A percentile compares a stretch with the other conserved stretches of the same genome.
Evolutionary conservation across 208 protist genomes (phyloP).

Genomic region (Naegleria lovaniensis): DNA sequence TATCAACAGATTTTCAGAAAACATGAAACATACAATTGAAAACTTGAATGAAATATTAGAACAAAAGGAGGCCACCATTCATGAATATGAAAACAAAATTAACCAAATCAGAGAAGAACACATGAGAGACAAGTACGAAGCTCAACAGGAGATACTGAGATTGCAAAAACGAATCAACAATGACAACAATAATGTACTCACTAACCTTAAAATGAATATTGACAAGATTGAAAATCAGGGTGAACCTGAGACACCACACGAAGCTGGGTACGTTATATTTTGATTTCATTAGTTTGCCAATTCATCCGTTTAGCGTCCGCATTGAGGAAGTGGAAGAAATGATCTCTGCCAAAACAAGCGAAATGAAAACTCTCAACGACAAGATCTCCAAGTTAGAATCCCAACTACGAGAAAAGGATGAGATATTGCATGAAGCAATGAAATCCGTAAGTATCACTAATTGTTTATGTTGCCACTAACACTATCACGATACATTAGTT

Average conservation of each 20-base stretch:
- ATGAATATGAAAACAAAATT: neutral
- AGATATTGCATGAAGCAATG: neutral
- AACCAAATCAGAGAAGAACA: neutral
- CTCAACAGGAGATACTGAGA: neutral
- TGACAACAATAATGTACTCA: neutral
- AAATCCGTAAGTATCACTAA: neutral
- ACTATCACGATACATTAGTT: neutral
- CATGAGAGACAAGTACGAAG: neutral
- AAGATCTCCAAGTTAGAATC: neutral
- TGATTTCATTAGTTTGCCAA: neutral
- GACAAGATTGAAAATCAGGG: slow-evolving; percentile 1
- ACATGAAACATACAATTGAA: neutral
- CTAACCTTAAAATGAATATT: neutral
- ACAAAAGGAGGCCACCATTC: neutral
- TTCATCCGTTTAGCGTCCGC: neutral
- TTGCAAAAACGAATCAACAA: neutral
- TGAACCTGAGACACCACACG: neutral
- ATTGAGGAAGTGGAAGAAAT: neutral
- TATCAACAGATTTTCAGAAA: neutral
- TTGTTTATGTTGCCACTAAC: neutral
- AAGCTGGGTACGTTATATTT: neutral
- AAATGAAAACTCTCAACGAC: neutral
- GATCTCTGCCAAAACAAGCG: neutral
- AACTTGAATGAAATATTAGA: neutral
- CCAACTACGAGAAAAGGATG: neutral